Percentiles rank a stretch among this genome's conserved stretches.
Evolutionary conservation across 345 rosid genomes (phyloP).

Genomic region (Barbarea vulgaris): DNA sequence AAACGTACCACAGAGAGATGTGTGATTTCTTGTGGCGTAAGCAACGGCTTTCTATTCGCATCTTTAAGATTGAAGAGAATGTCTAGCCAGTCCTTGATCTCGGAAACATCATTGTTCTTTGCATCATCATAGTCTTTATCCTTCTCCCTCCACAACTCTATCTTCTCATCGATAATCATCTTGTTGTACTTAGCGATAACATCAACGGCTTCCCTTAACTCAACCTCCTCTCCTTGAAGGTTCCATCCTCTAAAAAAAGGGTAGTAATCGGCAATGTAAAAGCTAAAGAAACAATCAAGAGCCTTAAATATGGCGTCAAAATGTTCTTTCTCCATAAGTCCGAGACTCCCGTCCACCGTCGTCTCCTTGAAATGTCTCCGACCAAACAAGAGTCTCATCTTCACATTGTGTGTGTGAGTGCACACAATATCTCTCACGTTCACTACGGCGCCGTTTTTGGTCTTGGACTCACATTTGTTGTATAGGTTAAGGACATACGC

Average conservation of each 20-base stretch:
- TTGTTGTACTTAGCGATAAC: constrained; percentile 34
- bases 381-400: constrained; percentile 39
- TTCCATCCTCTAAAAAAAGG: constrained; percentile 21
- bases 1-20: constrained; percentile 4
- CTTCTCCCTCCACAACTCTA: constrained; percentile 3
- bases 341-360: constrained; percentile 32
- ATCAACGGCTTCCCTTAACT: constrained; percentile 12
- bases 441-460: neutral
- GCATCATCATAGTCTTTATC: neutral
- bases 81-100: constrained; percentile 13
- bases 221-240: constrained; percentile 40
- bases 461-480: constrained; percentile 6
- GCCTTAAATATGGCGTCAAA: constrained; percentile 33
- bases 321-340: constrained; percentile 15
- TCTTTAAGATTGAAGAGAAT: constrained; percentile 17
- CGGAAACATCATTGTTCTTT: neutral
- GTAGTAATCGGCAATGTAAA: neutral
- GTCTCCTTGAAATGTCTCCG: constrained; percentile 30
- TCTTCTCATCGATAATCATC: constrained; percentile 32
- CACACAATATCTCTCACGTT: constrained; percentile 14
- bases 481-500: constrained; percentile 39
- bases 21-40: constrained; percentile 14
- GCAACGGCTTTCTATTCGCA: constrained; percentile 18
- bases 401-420: constrained; percentile 37
- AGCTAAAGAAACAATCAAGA: constrained; percentile 19